These are phyloP conservation scores for Dacryopinax spathularia DNA, from an alignment of 768 basidiomycete genomes.

Conservation along the genomic window DNA sequence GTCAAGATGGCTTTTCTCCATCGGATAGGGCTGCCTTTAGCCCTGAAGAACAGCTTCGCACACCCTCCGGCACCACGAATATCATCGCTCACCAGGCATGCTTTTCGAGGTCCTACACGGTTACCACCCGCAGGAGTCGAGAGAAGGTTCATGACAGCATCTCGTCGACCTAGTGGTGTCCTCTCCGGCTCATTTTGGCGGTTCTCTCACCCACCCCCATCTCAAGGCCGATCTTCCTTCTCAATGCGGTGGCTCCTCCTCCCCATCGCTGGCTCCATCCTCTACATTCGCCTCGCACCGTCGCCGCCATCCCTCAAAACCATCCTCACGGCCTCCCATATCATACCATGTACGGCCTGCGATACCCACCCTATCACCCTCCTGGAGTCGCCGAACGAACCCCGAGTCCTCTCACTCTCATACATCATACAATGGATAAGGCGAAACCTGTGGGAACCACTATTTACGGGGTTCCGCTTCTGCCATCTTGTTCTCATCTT, in stretches of 20 bases:
- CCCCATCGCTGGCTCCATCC: neutral
- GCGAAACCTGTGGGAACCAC: conserved; percentile 62
- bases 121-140: neutral
- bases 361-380: neutral
- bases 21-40: neutral
- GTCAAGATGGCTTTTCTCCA: neutral
- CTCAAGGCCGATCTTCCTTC: neutral
- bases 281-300: neutral
- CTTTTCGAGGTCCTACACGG: neutral
- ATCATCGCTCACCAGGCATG: neutral
- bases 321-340: neutral
- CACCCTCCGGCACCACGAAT: neutral
- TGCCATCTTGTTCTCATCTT: conserved; percentile 71
- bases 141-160: neutral
- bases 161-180: neutral
- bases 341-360: conserved; percentile 2
- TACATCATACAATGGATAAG: conserved; percentile 37
- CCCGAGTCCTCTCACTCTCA: conserved; percentile 32
- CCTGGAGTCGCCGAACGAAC: conserved; percentile 55
- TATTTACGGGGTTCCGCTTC: conserved; percentile 72
- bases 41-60: neutral
- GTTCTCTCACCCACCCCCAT: neutral
- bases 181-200: neutral
- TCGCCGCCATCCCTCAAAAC: neutral
- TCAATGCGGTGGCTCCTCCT: neutral